These are phyloP conservation scores for Smallanthus sonchifolius DNA, from an alignment of 129 eudicot species.

Conservation along the genomic window DNA sequence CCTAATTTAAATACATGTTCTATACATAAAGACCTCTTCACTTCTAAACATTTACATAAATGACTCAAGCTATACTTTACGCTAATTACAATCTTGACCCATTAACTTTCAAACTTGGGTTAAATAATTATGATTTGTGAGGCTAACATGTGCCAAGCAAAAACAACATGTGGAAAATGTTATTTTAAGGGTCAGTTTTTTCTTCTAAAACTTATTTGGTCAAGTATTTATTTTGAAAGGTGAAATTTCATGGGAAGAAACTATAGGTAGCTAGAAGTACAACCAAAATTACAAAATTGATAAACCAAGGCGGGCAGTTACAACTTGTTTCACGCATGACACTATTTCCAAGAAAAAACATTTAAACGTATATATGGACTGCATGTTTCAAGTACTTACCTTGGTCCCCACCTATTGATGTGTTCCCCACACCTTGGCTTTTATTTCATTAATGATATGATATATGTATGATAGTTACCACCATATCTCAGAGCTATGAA, in stretches of 20 bases:
- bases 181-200: not conserved
- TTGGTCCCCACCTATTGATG: conserved; percentile 1
- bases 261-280: not conserved
- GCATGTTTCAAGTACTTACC: not conserved
- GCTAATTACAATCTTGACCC: too few species aligned
- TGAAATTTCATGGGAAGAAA: not conserved
- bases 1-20: too few species aligned
- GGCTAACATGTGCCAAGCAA: too few species aligned
- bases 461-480: conserved; percentile 11
- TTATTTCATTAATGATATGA: conserved; percentile 1
- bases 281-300: not conserved
- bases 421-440: not conserved
- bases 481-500: conserved; percentile 11
- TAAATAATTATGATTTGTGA: too few species aligned
- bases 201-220: not conserved
- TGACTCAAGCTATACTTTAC: too few species aligned
- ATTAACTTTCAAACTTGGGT: too few species aligned
- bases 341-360: not conserved
- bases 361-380: not conserved
- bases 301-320: not conserved
- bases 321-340: not conserved
- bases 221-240: not conserved
- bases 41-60: too few species aligned
- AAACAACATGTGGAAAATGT: not conserved
- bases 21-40: too few species aligned